phyloP scores from a whole-genome alignment of 306 rosid species.

The Cicer arietinum region DNA sequence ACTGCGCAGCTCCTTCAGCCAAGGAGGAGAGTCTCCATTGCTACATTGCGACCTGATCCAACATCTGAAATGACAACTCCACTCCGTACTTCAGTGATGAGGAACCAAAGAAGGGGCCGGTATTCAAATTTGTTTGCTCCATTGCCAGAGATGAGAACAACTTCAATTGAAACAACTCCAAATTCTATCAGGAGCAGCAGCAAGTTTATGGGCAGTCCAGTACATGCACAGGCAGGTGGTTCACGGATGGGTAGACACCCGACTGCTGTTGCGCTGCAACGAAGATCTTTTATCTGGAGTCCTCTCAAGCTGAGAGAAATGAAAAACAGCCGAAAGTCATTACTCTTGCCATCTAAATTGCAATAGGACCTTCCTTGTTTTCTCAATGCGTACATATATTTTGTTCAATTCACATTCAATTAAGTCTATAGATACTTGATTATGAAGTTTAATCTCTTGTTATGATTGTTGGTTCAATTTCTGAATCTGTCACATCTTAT shows the following conservation, averaged over 20 bases:
- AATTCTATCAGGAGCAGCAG: constrained; percentile 71
- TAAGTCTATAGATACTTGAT: not conserved
- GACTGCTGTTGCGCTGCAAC: constrained; percentile 58
- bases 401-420: constrained; percentile 1
- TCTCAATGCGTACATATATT: constrained; percentile 7
- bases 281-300: constrained; percentile 85
- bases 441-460: constrained; percentile 13
- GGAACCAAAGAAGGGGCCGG: constrained; percentile 63
- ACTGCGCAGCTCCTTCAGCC: constrained; percentile 67
- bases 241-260: constrained; percentile 55
- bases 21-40: constrained; percentile 83
- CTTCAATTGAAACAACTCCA: constrained; percentile 70
- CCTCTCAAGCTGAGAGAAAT: constrained; percentile 74
- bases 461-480: not conserved
- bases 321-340: constrained; percentile 67
- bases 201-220: constrained; percentile 86
- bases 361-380: constrained; percentile 44
- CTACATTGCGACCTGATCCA: constrained; percentile 67
- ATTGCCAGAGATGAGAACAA: constrained; percentile 58
- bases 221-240: constrained; percentile 56
- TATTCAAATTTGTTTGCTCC: constrained; percentile 82
- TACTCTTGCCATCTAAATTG: constrained; percentile 64
- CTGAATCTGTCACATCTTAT: not conserved
- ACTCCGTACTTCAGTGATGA: constrained; percentile 60
- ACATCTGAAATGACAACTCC: constrained; percentile 70